Base-by-base conservation (phyloP, 1,284 basidiomycete species). In the Apiotrichum sp. region DNA sequence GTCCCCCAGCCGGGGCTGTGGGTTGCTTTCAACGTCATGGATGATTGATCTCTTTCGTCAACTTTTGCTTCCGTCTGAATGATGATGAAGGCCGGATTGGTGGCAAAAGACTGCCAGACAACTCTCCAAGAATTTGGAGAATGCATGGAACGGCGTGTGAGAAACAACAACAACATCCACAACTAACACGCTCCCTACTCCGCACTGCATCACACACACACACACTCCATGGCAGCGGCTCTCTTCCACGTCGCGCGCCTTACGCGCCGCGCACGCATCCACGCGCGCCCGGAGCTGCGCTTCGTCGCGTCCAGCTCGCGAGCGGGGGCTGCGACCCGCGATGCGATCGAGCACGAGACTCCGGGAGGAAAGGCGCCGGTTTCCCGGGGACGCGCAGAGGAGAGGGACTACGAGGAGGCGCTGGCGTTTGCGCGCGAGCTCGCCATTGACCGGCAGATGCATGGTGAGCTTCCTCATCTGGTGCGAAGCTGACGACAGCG, bases 231-330 rank as follows among this genome's bases (percentile, higher is more conserved):
- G 46, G 31, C 51, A 4, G 36, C 39, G 38, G 44, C 45, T 34
- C 35, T 52, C 16, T 55, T 55, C 29, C 46, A 59, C 29, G 57
- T 59, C 22, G 50, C 53, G 6, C 41, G 57, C 14, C 53, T 59
- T 10, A 55, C 57, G 1, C 45, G 55, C 16, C 55, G 48, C 33
- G 45, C 50, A 4, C 32, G 55, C 13, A 6, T 56, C 6, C 50
- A 43, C 32, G 52, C 50, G 39, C 45, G 55, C 4, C 55, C 55
- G 1, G n/a, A 43, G 3, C 33, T 42, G 22, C 22, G 22, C 22
- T 22, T 22, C 22, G 22, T 38, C 36, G 13, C 45, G 2, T 11
- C 45, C 10, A 8, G 33, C 5, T 4, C 33, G 13, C 6, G 10
- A 11, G 32, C 45, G 3, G 9, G 11, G 3, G 10, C 45, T 14